Evolutionary conservation across 1,284 basidiomycete species (phyloP).

Genomic region (Cystodermella granulosa): DNA sequence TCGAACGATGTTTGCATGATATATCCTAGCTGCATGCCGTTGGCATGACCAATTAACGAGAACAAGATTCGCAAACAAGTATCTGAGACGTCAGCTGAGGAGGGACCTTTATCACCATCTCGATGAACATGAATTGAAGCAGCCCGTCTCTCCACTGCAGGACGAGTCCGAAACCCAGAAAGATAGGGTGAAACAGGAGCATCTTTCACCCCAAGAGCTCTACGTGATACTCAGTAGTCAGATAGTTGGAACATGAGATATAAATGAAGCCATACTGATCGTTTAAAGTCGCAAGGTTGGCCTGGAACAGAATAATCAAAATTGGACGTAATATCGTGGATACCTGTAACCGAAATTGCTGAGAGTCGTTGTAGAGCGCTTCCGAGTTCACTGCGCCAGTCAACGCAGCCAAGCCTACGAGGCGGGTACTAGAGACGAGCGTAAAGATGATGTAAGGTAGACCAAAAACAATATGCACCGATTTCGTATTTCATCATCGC

Average conservation of each 20-base stretch:
- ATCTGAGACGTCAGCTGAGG: constrained; percentile 66
- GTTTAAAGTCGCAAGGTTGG: constrained; percentile 57
- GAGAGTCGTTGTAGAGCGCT: constrained; percentile 72
- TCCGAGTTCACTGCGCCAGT: constrained; percentile 81
- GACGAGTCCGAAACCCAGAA: constrained; percentile 72
- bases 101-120: constrained; percentile 83
- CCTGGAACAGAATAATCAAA: constrained; percentile 64
- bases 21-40: constrained; percentile 68
- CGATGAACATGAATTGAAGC: constrained; percentile 83
- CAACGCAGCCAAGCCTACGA: constrained; percentile 82
- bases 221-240: constrained; percentile 26
- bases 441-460: neutral
- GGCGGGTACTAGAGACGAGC: constrained; percentile 56
- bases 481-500: constrained; percentile 64
- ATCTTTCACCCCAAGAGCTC: constrained; percentile 58
- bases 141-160: constrained; percentile 73
- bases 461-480: constrained; percentile 41
- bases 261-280: constrained; percentile 56
- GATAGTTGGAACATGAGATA: constrained; percentile 1
- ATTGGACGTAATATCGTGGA: constrained; percentile 72
- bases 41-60: constrained; percentile 71
- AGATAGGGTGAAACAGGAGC: constrained; percentile 71
- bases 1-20: constrained; percentile 69
- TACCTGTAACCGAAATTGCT: constrained; percentile 72
- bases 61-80: constrained; percentile 72